Evolutionary conservation across 495 filamentous ascomycete genomes (phyloP).

Genomic region (Cairneyella variabilis): DNA sequence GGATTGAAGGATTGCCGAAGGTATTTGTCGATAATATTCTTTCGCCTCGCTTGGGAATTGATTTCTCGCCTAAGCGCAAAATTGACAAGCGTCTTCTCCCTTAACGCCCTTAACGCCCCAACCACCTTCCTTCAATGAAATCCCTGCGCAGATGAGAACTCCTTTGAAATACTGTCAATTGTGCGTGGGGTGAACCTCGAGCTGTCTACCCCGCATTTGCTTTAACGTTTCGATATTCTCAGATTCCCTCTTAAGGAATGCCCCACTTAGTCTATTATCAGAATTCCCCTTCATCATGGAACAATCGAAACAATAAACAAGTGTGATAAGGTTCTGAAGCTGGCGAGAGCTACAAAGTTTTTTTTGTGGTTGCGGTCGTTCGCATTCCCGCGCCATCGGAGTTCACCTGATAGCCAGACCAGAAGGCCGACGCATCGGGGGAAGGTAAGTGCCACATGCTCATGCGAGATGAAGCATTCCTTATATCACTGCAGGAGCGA

Average conservation of each 20-base stretch:
- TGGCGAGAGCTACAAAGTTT: too few relatives aligned
- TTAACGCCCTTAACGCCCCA: neutral
- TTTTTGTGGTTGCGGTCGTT: too few relatives aligned
- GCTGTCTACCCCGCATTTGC: neutral
- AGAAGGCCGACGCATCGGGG: neutral
- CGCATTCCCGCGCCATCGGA: neutral
- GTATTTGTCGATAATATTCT: slow-evolving; percentile 10
- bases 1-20: slow-evolving; percentile 15
- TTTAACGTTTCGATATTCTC: neutral
- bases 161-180: neutral
- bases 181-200: neutral
- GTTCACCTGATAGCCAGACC: neutral
- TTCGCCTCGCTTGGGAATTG: neutral
- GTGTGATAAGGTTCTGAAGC: too few relatives aligned
- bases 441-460: slow-evolving; percentile 17
- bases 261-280: neutral
- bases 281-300: neutral
- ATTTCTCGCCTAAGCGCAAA: neutral
- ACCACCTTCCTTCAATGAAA: neutral
- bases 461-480: slow-evolving; percentile 22
- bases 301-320: slow-evolving; percentile 6
- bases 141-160: slow-evolving; percentile 2
- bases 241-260: neutral
- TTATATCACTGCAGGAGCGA: slow-evolving; percentile 6
- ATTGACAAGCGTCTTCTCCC: neutral